Conservation (phyloP, 768 basidiomycete species). For the Russula emetica region DNA sequence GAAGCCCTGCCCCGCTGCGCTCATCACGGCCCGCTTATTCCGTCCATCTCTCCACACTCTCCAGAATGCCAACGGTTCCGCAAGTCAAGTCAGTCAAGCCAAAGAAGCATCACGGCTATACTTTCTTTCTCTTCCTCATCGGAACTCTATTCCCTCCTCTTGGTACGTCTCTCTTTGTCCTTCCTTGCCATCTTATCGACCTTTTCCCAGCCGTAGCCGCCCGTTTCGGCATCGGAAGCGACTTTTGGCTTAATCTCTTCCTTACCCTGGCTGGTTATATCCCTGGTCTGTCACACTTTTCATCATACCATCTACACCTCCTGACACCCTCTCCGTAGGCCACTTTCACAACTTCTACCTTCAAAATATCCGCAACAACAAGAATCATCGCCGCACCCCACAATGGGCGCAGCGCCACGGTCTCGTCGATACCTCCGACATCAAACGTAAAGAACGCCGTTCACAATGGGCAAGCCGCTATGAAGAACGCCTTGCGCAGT, state of each 20-base stretch:
- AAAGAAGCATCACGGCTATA: constrained; percentile 74
- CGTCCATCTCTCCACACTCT: not conserved
- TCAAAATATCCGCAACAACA: constrained; percentile 96
- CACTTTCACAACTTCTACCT: constrained; percentile 94
- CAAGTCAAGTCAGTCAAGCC: constrained; percentile 45
- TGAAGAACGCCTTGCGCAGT: constrained; percentile 70
- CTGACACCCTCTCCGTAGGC: constrained; percentile 41
- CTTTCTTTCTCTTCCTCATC: constrained; percentile 74
- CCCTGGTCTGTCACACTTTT: constrained; percentile 50
- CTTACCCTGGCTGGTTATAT: constrained; percentile 91
- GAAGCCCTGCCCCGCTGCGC: not conserved
- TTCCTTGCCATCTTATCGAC: constrained; percentile 14
- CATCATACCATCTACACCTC: constrained; percentile 4
- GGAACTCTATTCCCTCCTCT: constrained; percentile 91
- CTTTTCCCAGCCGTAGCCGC: constrained; percentile 76
- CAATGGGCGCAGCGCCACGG: constrained; percentile 93
- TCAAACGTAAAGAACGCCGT: constrained; percentile 71
- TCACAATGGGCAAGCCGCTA: constrained; percentile 87
- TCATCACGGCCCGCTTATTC: not conserved
- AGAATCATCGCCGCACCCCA: constrained; percentile 86
- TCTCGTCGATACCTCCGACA: constrained; percentile 75
- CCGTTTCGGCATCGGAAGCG: constrained; percentile 84
- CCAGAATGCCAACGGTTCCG: not conserved
- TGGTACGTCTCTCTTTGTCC: constrained; percentile 46
- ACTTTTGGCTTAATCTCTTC: constrained; percentile 88